Conservation (phyloP, 1,139 yeast species). For the Taphrina betulina region DNA sequence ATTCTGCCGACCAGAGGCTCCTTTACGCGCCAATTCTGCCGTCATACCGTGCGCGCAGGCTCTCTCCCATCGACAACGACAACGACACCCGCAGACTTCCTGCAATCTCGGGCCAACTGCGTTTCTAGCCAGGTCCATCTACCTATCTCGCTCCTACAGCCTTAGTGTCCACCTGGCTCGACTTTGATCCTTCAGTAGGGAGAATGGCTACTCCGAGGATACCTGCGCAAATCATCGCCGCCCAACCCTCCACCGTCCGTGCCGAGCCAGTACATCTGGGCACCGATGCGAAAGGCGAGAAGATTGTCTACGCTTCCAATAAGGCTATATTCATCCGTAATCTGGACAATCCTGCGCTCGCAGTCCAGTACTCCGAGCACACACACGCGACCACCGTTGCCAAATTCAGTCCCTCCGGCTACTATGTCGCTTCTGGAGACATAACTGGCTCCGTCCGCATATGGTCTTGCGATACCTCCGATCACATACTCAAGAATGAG, state of each 20-base stretch:
- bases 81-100: no score
- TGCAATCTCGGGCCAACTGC: no score
- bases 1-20: no score
- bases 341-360: slow-evolving; percentile 53
- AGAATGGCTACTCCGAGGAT: no score
- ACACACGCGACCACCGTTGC: slow-evolving; percentile 73
- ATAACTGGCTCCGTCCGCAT: slow-evolving; percentile 72
- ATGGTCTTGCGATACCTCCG: slow-evolving; percentile 73
- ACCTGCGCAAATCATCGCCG: slow-evolving; percentile 10
- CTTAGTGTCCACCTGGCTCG: no score
- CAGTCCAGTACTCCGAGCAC: slow-evolving; percentile 71
- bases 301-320: slow-evolving; percentile 79
- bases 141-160: no score
- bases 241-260: slow-evolving; percentile 63
- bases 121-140: no score
- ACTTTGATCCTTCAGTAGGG: no score
- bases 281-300: slow-evolving; percentile 63
- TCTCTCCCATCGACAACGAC: no score
- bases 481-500: slow-evolving; percentile 69
- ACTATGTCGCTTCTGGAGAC: slow-evolving; percentile 84
- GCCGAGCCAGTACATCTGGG: slow-evolving; percentile 71
- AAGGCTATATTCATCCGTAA: slow-evolving; percentile 75
- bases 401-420: slow-evolving; percentile 83
- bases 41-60: no score
- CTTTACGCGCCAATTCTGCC: no score